Percentiles rank a stretch among this genome's conserved stretches.
Evolutionary conservation across 2,329 filamentous ascomycete genomes (phyloP).

Genomic region (Hypoxylon rubiginosum): DNA sequence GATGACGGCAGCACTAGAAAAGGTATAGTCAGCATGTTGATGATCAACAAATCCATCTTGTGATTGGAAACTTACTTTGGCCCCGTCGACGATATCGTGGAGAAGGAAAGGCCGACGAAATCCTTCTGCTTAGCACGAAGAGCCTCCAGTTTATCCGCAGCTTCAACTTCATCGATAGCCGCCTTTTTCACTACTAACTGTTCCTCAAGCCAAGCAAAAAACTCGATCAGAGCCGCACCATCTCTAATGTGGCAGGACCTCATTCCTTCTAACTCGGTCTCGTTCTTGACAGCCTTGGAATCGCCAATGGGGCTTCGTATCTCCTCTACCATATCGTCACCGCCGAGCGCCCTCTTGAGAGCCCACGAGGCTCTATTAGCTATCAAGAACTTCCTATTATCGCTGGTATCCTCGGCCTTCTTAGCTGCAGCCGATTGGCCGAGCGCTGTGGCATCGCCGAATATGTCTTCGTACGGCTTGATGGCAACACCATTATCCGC

Average conservation of each 20-base stretch:
- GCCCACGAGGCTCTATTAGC: slow-evolving; percentile 96
- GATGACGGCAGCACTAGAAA: slow-evolving; percentile 86
- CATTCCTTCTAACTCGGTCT: slow-evolving; percentile 91
- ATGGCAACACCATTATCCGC: slow-evolving; percentile 76
- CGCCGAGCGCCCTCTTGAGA: slow-evolving; percentile 85
- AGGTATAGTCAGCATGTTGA: slow-evolving; percentile 27
- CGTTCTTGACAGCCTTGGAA: slow-evolving; percentile 95
- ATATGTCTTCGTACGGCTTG: slow-evolving; percentile 86
- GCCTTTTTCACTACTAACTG: slow-evolving; percentile 81
- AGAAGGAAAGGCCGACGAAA: slow-evolving; percentile 92
- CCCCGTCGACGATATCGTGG: slow-evolving; percentile 95
- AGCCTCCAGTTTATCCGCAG: slow-evolving; percentile 89
- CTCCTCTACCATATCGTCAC: slow-evolving; percentile 87
- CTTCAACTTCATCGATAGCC: slow-evolving; percentile 86
- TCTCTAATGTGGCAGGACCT: slow-evolving; percentile 93
- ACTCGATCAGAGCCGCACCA: slow-evolving; percentile 89
- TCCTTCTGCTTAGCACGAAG: slow-evolving; percentile 76
- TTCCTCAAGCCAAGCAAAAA: slow-evolving; percentile 96
- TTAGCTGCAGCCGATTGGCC: slow-evolving; percentile 58
- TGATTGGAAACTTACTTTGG: slow-evolving; percentile 67
- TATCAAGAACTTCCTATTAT: slow-evolving; percentile 79
- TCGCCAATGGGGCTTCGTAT: slow-evolving; percentile 88
- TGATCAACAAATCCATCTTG: neutral
- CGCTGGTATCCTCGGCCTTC: slow-evolving; percentile 49
- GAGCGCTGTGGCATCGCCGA: slow-evolving; percentile 79